Conservation (phyloP, 202 grass and related monocot genomes). For the Schoenoplectus triqueter region DNA sequence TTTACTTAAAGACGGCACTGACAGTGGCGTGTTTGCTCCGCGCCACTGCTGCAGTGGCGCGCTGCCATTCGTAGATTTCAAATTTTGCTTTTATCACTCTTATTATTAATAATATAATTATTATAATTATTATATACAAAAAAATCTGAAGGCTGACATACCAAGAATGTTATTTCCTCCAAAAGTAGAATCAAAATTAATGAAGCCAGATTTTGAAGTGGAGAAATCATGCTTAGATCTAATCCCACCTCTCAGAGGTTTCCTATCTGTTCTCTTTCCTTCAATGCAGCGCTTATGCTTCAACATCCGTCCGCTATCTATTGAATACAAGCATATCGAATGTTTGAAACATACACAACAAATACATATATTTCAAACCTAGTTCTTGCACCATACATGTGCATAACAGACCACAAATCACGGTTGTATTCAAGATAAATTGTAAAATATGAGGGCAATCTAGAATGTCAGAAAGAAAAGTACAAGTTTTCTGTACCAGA, state of each 20-base stretch:
- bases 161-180: constrained; percentile 66
- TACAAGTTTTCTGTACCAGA: constrained; percentile 54
- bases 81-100: too few species aligned
- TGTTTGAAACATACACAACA: constrained; percentile 41
- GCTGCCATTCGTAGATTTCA: too few species aligned
- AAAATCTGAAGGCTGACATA: constrained; percentile 53
- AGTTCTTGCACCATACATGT: constrained; percentile 36
- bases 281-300: constrained; percentile 83
- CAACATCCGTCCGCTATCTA: constrained; percentile 69
- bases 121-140: background rate
- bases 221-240: constrained; percentile 85
- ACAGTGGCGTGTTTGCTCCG: too few species aligned
- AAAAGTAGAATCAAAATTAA: constrained; percentile 73
- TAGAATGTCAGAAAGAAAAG: constrained; percentile 40
- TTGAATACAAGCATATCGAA: constrained; percentile 41
- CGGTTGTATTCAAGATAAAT: constrained; percentile 36
- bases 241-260: constrained; percentile 65
- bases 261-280: constrained; percentile 77
- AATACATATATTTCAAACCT: constrained; percentile 35
- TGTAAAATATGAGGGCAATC: constrained; percentile 1
- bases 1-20: too few species aligned
- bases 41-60: too few species aligned
- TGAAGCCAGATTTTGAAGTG: constrained; percentile 65
- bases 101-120: too few species aligned
- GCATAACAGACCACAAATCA: constrained; percentile 30